These are phyloP conservation scores for Phytophthora quininea DNA, from an alignment of 352 stramenopile species.

Conservation along the genomic window DNA sequence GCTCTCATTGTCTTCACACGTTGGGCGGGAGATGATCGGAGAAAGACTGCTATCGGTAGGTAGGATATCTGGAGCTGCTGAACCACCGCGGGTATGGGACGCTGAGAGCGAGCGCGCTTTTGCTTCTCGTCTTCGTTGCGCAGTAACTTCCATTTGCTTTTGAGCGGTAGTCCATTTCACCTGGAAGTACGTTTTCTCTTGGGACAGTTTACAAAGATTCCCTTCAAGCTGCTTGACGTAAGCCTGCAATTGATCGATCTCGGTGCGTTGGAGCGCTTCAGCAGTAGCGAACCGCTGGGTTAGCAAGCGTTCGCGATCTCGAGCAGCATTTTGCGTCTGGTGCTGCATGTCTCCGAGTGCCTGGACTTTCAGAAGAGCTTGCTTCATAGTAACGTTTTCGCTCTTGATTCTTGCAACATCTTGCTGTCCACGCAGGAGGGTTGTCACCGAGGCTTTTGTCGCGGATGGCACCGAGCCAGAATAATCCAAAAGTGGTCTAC, in stretches of 20 bases:
- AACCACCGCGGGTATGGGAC: slow-evolving; percentile 27
- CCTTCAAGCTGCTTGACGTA: slow-evolving; percentile 57
- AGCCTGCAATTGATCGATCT: slow-evolving; percentile 53
- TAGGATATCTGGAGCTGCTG: not conserved
- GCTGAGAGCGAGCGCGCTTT: slow-evolving; percentile 60
- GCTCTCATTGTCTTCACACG: slow-evolving; percentile 17
- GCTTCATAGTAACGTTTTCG: slow-evolving; percentile 72
- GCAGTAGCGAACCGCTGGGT: slow-evolving; percentile 43
- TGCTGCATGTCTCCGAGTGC: slow-evolving; percentile 68
- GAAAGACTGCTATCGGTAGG: slow-evolving; percentile 3
- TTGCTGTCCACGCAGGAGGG: slow-evolving; percentile 50
- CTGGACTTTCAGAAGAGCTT: slow-evolving; percentile 73
- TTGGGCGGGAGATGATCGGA: not conserved
- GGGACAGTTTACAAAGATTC: slow-evolving; percentile 49
- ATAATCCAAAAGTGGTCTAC: slow-evolving; percentile 66
- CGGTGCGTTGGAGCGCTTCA: slow-evolving; percentile 42
- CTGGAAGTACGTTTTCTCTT: slow-evolving; percentile 56
- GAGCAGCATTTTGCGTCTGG: slow-evolving; percentile 39
- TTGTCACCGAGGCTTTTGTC: slow-evolving; percentile 56
- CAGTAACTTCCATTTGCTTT: slow-evolving; percentile 45
- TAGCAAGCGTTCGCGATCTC: slow-evolving; percentile 49
- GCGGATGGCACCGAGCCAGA: slow-evolving; percentile 58
- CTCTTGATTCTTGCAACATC: slow-evolving; percentile 49
- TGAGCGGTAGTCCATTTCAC: slow-evolving; percentile 52
- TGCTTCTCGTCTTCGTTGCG: slow-evolving; percentile 47